Evolutionary conservation across 495 filamentous ascomycete species (phyloP), one percentile per base, ranked within the genome.

Genomic region (Aspergillus bridgeri): DNA sequence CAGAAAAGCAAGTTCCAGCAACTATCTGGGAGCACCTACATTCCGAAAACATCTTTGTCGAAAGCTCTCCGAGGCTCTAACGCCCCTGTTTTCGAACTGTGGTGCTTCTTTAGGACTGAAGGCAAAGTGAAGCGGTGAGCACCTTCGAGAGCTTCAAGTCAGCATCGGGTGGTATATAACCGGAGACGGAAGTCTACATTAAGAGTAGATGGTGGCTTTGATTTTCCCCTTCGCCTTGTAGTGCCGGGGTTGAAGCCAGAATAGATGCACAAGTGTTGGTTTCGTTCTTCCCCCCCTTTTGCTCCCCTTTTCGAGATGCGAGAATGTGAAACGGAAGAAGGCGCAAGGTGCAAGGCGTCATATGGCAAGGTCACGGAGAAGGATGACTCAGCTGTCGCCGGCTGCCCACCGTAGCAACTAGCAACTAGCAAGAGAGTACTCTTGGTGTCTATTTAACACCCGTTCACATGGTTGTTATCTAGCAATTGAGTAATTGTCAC

Each of bases 11-110:
- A 15, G 33, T 1, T 15, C 1, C n/a, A n/a, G n/a, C n/a, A n/a
- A n/a, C 33, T 38, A 38, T 13, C 7, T 38, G 21, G 29, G 21
- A 59, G 27, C 38, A 80, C 92, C 78, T 83, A 96, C 92, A 97
- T 88, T 96, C 93, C 33, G 93, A 98, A 75, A 98, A 98, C 93
- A 98, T 98, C 13, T 50, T 46, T 21, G 44, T 15, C 24, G n/a
- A 25, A 44, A 42, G n/a, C n/a, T 7, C 13, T 6, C 17, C 20
- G 29, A 5, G 19, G 23, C 6, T 15, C 1, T n/a, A 22, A 25
- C 19, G 25, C 23, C n/a, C n/a, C 6, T 17, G 24, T 51, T 7
- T 5, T 15, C 24, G 24, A 11, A 11, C 23, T 13, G 17, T 25
- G 22, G 8, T 50, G 23, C 17, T 42, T 38, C 33, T 13, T 38